phyloP scores from a whole-genome alignment of 768 basidiomycete genomes.

The Xerocomus spinulosus region DNA sequence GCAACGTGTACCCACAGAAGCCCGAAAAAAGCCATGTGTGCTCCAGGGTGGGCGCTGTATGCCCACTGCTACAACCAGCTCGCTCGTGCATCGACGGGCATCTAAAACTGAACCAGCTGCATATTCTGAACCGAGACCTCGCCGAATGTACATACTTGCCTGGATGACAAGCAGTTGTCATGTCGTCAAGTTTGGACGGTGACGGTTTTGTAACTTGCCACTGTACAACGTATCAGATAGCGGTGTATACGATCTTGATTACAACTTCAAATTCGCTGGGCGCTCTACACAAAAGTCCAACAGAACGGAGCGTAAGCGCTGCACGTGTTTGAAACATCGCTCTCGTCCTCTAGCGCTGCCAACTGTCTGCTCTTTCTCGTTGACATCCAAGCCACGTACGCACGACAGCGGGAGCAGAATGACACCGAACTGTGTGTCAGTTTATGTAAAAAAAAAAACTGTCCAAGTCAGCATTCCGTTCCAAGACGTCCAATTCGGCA shows the following conservation, averaged over 20 bases:
- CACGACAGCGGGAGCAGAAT: constrained; percentile 1
- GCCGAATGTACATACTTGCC: background rate
- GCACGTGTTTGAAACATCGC: background rate
- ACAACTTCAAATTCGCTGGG: background rate
- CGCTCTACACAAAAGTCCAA: background rate
- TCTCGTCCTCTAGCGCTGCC: background rate
- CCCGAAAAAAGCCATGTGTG: constrained; percentile 1
- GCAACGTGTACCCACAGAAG: constrained; percentile 1
- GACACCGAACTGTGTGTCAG: background rate
- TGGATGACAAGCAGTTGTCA: background rate
- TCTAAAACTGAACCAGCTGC: background rate
- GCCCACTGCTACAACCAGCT: background rate
- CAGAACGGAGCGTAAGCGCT: background rate
- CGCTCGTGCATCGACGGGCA: background rate
- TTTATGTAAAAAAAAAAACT: background rate
- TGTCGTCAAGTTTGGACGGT: background rate
- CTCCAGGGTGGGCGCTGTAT: background rate
- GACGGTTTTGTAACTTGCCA: background rate
- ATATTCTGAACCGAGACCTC: background rate
- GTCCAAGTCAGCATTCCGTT: background rate
- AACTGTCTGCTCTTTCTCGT: background rate
- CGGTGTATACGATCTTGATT: no score
- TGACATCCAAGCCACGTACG: background rate
- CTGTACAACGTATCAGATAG: background rate
- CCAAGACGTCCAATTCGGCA: background rate